phyloP scores from a whole-genome alignment of 768 basidiomycete species.

The Mycena kentingensis region DNA sequence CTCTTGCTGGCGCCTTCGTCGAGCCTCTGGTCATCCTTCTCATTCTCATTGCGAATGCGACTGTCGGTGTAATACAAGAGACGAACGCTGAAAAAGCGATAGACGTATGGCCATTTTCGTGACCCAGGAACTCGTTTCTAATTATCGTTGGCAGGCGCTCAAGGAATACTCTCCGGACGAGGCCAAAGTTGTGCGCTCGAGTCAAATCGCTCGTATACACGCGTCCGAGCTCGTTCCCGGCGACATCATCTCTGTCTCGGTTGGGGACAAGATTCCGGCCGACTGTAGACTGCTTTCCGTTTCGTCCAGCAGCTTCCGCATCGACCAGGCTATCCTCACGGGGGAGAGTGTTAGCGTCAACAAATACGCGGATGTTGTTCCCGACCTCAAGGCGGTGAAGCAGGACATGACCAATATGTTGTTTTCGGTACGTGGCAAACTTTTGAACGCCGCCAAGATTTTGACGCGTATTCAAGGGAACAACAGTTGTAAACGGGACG shows the following conservation, averaged over 20 bases:
- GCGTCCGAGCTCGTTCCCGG: constrained; percentile 92
- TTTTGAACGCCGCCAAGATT: background rate
- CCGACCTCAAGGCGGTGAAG: constrained; percentile 83
- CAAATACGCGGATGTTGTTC: constrained; percentile 71
- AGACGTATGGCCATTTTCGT: constrained; percentile 64
- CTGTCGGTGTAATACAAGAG: constrained; percentile 97
- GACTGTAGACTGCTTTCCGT: constrained; percentile 90
- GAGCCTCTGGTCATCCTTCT: constrained; percentile 94
- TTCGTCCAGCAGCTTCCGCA: constrained; percentile 88
- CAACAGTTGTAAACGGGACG: constrained; percentile 92
- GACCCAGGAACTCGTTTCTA: constrained; percentile 11
- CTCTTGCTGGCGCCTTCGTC: constrained; percentile 83
- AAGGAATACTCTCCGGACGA: constrained; percentile 98
- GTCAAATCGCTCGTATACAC: constrained; percentile 70
- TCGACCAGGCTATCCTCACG: constrained; percentile 96
- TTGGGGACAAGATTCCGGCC: constrained; percentile 94
- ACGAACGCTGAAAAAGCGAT: constrained; percentile 96
- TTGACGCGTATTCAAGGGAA: constrained; percentile 58
- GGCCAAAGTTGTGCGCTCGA: constrained; percentile 83
- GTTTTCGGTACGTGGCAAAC: constrained; percentile 67
- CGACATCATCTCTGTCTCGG: constrained; percentile 87
- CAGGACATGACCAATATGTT: constrained; percentile 98
- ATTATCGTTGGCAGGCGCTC: constrained; percentile 62
- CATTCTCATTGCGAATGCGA: constrained; percentile 95
- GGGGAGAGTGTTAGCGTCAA: constrained; percentile 90